Evolutionary conservation across 1,284 basidiomycete genomes (phyloP).

Genomic region (Volvariella surrecta): DNA sequence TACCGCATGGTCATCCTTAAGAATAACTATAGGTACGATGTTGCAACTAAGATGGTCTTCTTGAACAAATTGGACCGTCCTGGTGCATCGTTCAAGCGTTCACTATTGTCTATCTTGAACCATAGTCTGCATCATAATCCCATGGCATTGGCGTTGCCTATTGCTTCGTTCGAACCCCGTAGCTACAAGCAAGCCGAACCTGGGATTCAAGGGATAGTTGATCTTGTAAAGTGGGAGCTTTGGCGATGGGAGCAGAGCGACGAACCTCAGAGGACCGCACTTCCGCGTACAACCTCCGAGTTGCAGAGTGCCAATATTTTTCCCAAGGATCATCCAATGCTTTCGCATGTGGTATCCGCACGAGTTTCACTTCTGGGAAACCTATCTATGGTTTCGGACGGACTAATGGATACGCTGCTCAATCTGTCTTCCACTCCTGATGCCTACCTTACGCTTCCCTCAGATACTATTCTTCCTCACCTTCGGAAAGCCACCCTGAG

Average conservation of each 20-base stretch:
- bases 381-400: slow-evolving; percentile 73
- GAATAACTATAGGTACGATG: slow-evolving; percentile 53
- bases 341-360: slow-evolving; percentile 57
- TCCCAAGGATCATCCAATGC: slow-evolving; percentile 51
- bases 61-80: slow-evolving; percentile 85
- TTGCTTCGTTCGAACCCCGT: slow-evolving; percentile 60
- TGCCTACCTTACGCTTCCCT: slow-evolving; percentile 52
- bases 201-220: slow-evolving; percentile 70
- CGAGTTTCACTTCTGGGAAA: slow-evolving; percentile 67
- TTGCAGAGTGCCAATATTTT: slow-evolving; percentile 37
- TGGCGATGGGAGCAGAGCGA: slow-evolving; percentile 61
- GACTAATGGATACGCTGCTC: slow-evolving; percentile 66
- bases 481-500: slow-evolving; percentile 62
- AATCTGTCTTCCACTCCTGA: slow-evolving; percentile 45
- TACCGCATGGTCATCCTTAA: slow-evolving; percentile 1
- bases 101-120: slow-evolving; percentile 60
- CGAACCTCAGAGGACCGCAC: slow-evolving; percentile 32
- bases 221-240: slow-evolving; percentile 73
- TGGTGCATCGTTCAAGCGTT: slow-evolving; percentile 70
- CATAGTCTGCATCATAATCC: slow-evolving; percentile 74
- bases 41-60: slow-evolving; percentile 72
- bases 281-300: slow-evolving; percentile 42
- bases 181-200: slow-evolving; percentile 65
- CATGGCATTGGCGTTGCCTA: slow-evolving; percentile 66
- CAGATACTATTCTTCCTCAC: slow-evolving; percentile 45